phyloP scores from a whole-genome alignment of 148 eudicot genomes.

The Camellia granthamiana region DNA sequence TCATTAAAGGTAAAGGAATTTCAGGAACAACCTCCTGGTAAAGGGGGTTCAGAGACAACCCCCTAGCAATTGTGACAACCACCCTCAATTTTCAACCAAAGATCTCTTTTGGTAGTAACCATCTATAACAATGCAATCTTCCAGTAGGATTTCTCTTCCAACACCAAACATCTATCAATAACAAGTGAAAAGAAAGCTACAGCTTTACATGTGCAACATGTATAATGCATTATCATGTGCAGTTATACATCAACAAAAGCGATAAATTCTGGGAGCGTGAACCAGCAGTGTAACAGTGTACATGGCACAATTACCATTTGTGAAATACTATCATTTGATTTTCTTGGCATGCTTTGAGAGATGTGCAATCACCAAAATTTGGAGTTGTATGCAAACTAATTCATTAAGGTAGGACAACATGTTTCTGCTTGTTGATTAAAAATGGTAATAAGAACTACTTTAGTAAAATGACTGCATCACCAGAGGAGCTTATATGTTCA shows the following conservation, averaged over 20 bases:
- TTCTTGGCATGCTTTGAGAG: too few relatives aligned
- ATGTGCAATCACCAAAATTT: too few relatives aligned
- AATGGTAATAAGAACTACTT: neutral
- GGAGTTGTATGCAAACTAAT: too few relatives aligned
- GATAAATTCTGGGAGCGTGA: too few relatives aligned
- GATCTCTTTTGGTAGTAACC: neutral
- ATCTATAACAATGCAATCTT: neutral
- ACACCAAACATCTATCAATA: neutral
- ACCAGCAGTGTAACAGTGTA: too few relatives aligned
- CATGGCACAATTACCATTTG: too few relatives aligned
- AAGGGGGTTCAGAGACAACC: neutral
- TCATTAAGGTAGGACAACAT: neutral
- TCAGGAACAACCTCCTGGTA: neutral
- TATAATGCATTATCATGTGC: neutral
- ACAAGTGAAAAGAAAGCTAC: neutral
- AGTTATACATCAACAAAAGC: neutral
- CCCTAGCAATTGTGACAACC: neutral
- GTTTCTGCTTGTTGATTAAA: neutral
- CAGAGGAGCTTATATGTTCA: conserved; percentile 9
- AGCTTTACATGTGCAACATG: too few relatives aligned
- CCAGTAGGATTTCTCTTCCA: neutral
- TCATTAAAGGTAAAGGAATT: neutral
- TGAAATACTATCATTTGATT: too few relatives aligned
- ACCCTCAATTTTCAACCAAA: neutral
- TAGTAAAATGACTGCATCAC: neutral